Conservation (phyloP, 2,329 filamentous ascomycete species). For the Colletotrichum melonis region DNA sequence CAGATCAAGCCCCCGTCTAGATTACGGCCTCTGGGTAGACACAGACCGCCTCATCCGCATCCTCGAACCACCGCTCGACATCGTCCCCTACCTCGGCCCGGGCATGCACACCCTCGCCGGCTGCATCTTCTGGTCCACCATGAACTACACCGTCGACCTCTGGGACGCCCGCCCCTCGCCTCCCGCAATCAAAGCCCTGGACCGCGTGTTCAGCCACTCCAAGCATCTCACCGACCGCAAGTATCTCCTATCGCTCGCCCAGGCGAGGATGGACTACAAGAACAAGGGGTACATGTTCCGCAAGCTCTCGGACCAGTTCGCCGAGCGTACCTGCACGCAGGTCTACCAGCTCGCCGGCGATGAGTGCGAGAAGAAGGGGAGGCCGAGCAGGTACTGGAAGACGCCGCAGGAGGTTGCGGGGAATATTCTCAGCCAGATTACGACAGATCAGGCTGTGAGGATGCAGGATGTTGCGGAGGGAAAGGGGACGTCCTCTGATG, state of each 20-base stretch:
- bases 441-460: not conserved
- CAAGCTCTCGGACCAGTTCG: slow-evolving; percentile 27
- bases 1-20: slow-evolving; percentile 23
- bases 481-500: not conserved
- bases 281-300: slow-evolving; percentile 30
- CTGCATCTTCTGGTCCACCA: slow-evolving; percentile 34
- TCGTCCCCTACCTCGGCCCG: slow-evolving; percentile 20
- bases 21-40: slow-evolving; percentile 35
- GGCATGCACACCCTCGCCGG: slow-evolving; percentile 27
- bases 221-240: not conserved
- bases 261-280: slow-evolving; percentile 27
- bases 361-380: not conserved
- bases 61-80: slow-evolving; percentile 25
- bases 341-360: not conserved
- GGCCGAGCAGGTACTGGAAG: slow-evolving; percentile 28
- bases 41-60: slow-evolving; percentile 20
- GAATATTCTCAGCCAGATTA: not conserved
- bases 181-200: not conserved
- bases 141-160: slow-evolving; percentile 31
- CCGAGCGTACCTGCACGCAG: not conserved
- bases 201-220: slow-evolving; percentile 19
- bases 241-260: slow-evolving; percentile 17
- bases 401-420: slow-evolving; percentile 16
- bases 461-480: slow-evolving; percentile 24
- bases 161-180: slow-evolving; percentile 21